phyloP scores from a whole-genome alignment of 192 early-diverging fungal species.

The Coemansia asiatica region DNA sequence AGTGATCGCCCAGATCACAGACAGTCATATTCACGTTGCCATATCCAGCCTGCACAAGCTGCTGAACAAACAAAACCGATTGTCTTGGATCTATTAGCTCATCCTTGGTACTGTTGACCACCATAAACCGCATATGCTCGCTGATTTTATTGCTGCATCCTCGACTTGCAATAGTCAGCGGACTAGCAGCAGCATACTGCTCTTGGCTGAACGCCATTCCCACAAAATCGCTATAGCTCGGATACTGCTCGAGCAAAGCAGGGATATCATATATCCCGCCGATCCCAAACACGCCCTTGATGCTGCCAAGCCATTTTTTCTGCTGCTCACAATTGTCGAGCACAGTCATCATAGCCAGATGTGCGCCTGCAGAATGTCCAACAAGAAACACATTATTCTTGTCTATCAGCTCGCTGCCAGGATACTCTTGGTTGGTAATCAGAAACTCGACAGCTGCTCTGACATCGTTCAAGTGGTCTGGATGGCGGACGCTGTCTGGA shows the following conservation, averaged over 20 bases:
- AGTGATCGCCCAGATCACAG: constrained; percentile 29
- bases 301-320: constrained; percentile 13
- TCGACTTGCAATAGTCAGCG: background rate
- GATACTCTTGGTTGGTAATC: constrained; percentile 17
- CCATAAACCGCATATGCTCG: constrained; percentile 55
- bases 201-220: constrained; percentile 62
- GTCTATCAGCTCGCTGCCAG: constrained; percentile 29
- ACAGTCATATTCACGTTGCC: constrained; percentile 23
- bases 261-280: constrained; percentile 87
- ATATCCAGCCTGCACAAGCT: constrained; percentile 24
- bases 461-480: constrained; percentile 68
- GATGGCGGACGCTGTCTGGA: constrained; percentile 57
- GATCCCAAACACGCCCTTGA: constrained; percentile 69
- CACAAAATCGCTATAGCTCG: constrained; percentile 73
- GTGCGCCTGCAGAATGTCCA: constrained; percentile 81
- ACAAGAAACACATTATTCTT: constrained; percentile 56
- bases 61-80: constrained; percentile 31
- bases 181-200: constrained; percentile 19
- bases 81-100: constrained; percentile 67
- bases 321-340: constrained; percentile 45
- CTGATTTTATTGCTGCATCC: background rate
- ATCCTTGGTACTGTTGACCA: constrained; percentile 70
- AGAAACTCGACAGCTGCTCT: constrained; percentile 59
- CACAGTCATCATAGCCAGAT: constrained; percentile 63
- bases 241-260: constrained; percentile 60